These are phyloP conservation scores for Cryphonectria parasitica DNA, from an alignment of 2,329 filamentous ascomycete genomes.

Conservation along the genomic window DNA sequence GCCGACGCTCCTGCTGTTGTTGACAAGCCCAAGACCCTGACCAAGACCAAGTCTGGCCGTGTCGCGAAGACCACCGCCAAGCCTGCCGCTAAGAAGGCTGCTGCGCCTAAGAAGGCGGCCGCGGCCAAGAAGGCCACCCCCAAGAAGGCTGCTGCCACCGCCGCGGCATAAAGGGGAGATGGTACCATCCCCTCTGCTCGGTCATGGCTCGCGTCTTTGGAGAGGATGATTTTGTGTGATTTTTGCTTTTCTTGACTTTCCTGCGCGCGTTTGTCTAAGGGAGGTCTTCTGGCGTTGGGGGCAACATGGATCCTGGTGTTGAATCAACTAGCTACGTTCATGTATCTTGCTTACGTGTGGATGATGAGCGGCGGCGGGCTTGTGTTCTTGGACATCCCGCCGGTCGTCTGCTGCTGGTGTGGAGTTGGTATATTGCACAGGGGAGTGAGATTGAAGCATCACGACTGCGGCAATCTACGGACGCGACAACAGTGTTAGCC, in stretches of 20 bases:
- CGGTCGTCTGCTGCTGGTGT: constrained; percentile 19
- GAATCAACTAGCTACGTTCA: constrained; percentile 31
- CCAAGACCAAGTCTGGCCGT: constrained; percentile 85
- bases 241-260: constrained; percentile 41
- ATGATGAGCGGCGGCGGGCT: constrained; percentile 36
- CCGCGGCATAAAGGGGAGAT: constrained; percentile 11
- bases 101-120: constrained; percentile 40
- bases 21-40: constrained; percentile 70
- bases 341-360: constrained; percentile 29
- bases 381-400: constrained; percentile 13
- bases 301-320: constrained; percentile 38
- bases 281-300: constrained; percentile 40
- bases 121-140: constrained; percentile 41
- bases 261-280: constrained; percentile 33
- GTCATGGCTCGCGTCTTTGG: neutral
- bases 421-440: neutral
- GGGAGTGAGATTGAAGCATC: constrained; percentile 4
- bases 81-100: constrained; percentile 52
- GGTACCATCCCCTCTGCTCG: neutral
- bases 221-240: constrained; percentile 28
- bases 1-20: constrained; percentile 57
- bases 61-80: constrained; percentile 71
- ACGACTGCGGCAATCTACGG: constrained; percentile 9
- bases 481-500: constrained; percentile 16
- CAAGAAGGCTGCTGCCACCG: constrained; percentile 38